Base-by-base conservation (phyloP, 371 early-diverging fungal species). In the Mortierella sp. region DNA sequence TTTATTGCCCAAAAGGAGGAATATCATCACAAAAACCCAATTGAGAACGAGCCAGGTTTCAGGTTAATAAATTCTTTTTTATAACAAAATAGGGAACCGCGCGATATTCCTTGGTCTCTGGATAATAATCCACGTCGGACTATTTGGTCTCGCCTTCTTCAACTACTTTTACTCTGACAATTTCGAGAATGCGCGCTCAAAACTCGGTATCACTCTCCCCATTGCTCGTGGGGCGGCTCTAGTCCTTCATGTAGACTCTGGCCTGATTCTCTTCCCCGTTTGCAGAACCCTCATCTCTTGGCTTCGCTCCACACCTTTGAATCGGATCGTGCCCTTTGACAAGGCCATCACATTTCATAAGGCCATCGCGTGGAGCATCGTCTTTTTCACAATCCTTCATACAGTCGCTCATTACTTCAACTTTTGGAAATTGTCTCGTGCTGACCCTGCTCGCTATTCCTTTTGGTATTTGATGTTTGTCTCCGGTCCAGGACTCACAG, bases 231-330 rank as follows among this genome's bases (percentile, higher is more conserved):
- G 90, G 4, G 88, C 94, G 0, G 94, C 95, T 4, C 70, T 91
- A 28, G 87, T 84, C 37, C 77, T 92, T 30, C 92, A 92, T 64
- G 83, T 94, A 49, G 88, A 94, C 85, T 90, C 92, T 40, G 94
- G 88, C 37, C 68, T 95, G 47, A 86, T 96, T 32, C 86, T 96
- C 72, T 86, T 96, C 75, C 94, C 96, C 12, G 90, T 96, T 40
- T 95, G 96, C 84, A 86, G 95, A 16, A 96, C 90, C 62, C 73
- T 93, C 54, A 90, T 95, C 58, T 94, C 95, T 40, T 83, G 86
- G 68, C 77, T 94, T 28, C 87, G 95, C 8, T 85, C 88, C 0
- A 94, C 95, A 94, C 18, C 94, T 30, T 20, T 52, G 9, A 52
- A 52, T 20, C 87, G 89, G 30, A 91, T 96, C 24, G 86, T 94